Evolutionary conservation across 2,329 filamentous ascomycete species (phyloP), one percentile per base, ranked within the genome.

Genomic region (Trichoderma sp.): DNA sequence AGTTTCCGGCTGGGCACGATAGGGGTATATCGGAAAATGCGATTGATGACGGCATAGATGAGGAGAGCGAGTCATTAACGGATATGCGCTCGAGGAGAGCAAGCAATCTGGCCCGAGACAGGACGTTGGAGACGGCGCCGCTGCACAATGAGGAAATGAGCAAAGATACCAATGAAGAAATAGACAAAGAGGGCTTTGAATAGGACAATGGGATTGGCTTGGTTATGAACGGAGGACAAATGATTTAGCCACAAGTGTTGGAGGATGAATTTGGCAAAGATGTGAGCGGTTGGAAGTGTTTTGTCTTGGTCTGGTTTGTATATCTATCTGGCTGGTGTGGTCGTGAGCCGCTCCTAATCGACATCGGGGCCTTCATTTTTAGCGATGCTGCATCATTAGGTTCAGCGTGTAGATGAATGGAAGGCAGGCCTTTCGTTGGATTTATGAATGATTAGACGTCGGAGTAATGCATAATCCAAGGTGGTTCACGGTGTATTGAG

Each of bases 61-160:
- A 85, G 68, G 84, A 84, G 68, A 88, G 84, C 69, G 86, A 89
- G 74, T 83, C 85, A 22, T 78, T 90, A 25, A 74, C 72, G 42
- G 84, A 86, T 59, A 77, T 80, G 58, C 80, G 83, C 29, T 84
- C 86, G 3, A 78, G 85, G 72, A 82, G 88, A 68, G 82, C 83
- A 68, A 90, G 89, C 70, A 76, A 86, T 35, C 82, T 86, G 57
- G 83, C 80, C 35, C 78, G 78, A 58, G 77, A 78, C 56, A 80
- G 77, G 15, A 72, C 73, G 6, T 77, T 88, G 50, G 87, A 87
- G 75, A 84, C 83, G 29, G 84, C 84, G 35, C 83, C 84, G 70
- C 73, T 87, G 54, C 77, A 76, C 57, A 72, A 74, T 37, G 72
- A 73, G 25, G 68, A 69, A n/a, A 69, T 66, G 34, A 71, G 69